Base-by-base conservation (phyloP, 768 basidiomycete genomes). In the Chalciporus pseudorubinellus region DNA sequence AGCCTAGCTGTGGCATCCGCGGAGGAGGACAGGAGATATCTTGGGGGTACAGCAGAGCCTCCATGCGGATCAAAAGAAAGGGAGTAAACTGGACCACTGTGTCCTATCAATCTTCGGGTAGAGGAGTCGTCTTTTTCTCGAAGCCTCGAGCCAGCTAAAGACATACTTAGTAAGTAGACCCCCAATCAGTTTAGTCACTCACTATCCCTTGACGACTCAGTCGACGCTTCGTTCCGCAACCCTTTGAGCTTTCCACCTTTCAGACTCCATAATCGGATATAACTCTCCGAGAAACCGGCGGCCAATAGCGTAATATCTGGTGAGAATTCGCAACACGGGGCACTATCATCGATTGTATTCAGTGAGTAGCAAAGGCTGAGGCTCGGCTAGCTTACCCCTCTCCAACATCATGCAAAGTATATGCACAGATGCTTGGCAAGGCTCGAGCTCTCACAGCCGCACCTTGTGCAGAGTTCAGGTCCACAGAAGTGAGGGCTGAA, bases 71-170 rank as follows among this genome's bases (percentile, higher is more conserved):
- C 97, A 64, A 98, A 99, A 18, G 89, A 85, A 28, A 98, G 81
- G 2, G 91, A 85, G 68, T 98, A 98, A 18, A 98, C 93, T 21
- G 97, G 94, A 13, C 92, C 97, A 56, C 94, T 95, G 68, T 99
- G 97, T 1, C 93, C 97, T 46, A 98, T 84, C 16, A 99, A 80
- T 72, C 98, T 98, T n/a, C 94, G 85, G 10, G 95, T 93, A 0
- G 87, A 83, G 21, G 57, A 21, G 1, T 88, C 89, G 50, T 86
- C 89, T 69, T 86, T 92, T 68, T 94, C 92, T 53, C 82, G 77
- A 24, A 91, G 77, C 65, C 84, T 44, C 72, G 77, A 43, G 85
- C 77, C 60, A 39, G 75, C 90, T 92, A 55, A 36, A 28, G n/a
- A 9, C 1, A 19, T 16, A 33, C 42, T 43, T 59, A 33, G 56